Evolutionary conservation across 2,329 filamentous ascomycete species (phyloP), one percentile per base, ranked within the genome.

Genomic region (Juglanconis oblonga): DNA sequence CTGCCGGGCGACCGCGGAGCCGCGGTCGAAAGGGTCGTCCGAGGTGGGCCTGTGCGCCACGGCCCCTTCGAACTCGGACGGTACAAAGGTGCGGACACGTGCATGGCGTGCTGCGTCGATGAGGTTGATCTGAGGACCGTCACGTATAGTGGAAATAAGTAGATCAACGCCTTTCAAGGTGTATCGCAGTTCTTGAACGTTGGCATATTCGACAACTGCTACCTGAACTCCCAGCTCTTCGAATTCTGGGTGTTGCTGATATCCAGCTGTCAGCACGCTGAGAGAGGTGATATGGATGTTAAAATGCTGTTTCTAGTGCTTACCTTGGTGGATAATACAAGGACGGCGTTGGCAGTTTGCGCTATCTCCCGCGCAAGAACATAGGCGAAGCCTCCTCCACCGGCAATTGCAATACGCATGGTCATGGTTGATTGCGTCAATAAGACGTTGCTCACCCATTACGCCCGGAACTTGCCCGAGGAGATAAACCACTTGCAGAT

Each of bases 31-130:
- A 2, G 85, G 80, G 59, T 89, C 86, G 58, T 78, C 74, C 35
- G 57, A 47, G 5, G 76, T 67, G 1, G 82, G 79, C 52, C 88
- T 79, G 49, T 82, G 77, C 17, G 74, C 72, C 14, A 89, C 77
- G 36, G 78, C 77, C 1, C 89, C 89, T 74, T 91, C 88, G 66
- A 92, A 92, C 67, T 92, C 89, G 6, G 89, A 88, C 1, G 90
- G 89, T 3, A 90, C 86, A 68, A 92, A 92, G 40, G 85, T 81
- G 14, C 83, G 81, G 1, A 92, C 89, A 17, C 83, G 79, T 17
- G 82, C 84, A 54, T 80, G 76, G 14, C 86, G 83, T 1, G 89
- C 88, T 1, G 89, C 89, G 66, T 89, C 85, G 71, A 92, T 91
- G 36, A 92, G 81, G 62, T 85, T 84, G 49, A 91, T 78, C 69